Evolutionary conservation across 139 green algal species (phyloP).

Genomic region (Ettlia oleoabundans): DNA sequence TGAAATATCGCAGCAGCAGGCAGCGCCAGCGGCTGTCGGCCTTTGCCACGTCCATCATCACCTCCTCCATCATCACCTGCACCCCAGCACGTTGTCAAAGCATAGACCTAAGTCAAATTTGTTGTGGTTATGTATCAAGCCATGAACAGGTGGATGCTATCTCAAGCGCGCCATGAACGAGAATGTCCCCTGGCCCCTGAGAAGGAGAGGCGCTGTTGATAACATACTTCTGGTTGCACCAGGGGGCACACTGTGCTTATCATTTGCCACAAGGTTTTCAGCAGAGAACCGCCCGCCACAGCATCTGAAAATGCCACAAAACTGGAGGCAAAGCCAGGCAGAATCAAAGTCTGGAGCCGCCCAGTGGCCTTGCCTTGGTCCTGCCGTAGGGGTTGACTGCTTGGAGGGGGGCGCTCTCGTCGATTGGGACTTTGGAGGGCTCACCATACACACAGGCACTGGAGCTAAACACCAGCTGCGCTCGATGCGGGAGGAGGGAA

Average conservation of each 20-base stretch:
- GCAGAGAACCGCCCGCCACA: too few relatives aligned
- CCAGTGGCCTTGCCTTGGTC: slow-evolving; percentile 74
- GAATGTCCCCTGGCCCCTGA: too few relatives aligned
- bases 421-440: slow-evolving; percentile 78
- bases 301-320: too few relatives aligned
- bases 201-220: too few relatives aligned
- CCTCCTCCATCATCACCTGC: slow-evolving; percentile 93
- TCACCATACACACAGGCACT: neutral
- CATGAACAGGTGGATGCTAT: too few relatives aligned
- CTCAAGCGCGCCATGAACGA: too few relatives aligned
- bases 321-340: too few relatives aligned
- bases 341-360: neutral
- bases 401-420: slow-evolving; percentile 79
- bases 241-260: too few relatives aligned
- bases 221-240: too few relatives aligned
- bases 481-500: neutral
- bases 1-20: slow-evolving; percentile 23
- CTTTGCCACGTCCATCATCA: slow-evolving; percentile 64
- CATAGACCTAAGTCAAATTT: neutral
- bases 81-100: neutral
- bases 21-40: slow-evolving; percentile 52
- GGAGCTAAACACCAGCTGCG: slow-evolving; percentile 7
- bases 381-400: slow-evolving; percentile 91
- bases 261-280: too few relatives aligned
- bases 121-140: neutral